Evolutionary conservation across 192 early-diverging fungal genomes (phyloP).

Genomic region (Cladochytrium replicatum): DNA sequence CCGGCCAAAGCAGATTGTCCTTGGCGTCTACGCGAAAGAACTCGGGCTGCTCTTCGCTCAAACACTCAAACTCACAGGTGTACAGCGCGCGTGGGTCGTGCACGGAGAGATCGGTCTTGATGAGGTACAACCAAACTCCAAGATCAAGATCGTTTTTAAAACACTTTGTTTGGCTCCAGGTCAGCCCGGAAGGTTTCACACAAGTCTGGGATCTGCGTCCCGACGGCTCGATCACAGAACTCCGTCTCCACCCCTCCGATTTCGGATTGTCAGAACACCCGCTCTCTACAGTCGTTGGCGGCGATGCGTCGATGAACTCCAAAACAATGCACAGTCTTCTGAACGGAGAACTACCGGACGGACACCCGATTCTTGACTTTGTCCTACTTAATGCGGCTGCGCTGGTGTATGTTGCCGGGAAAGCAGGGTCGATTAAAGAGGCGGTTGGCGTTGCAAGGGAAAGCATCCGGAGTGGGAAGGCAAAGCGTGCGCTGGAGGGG

Average conservation of each 20-base stretch:
- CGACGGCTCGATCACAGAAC: constrained; percentile 48
- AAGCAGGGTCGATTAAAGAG: constrained; percentile 56
- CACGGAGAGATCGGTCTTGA: constrained; percentile 85
- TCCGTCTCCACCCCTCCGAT: constrained; percentile 66
- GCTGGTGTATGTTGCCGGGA: constrained; percentile 69
- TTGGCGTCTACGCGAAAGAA: constrained; percentile 78
- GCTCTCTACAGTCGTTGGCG: constrained; percentile 59
- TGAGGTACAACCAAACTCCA: no score
- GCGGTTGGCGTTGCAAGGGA: constrained; percentile 67
- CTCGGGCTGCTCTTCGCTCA: constrained; percentile 77
- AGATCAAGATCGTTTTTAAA: no score
- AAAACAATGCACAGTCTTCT: constrained; percentile 58
- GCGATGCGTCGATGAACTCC: constrained; percentile 66
- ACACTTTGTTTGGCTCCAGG: constrained; percentile 36
- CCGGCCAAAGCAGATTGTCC: constrained; percentile 63
- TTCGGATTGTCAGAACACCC: constrained; percentile 75
- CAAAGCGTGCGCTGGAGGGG: constrained; percentile 47
- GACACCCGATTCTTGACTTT: constrained; percentile 77
- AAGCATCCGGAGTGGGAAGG: constrained; percentile 63
- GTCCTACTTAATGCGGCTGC: constrained; percentile 89
- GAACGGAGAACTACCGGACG: constrained; percentile 47
- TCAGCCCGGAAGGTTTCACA: constrained; percentile 79
- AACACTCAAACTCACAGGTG: constrained; percentile 67
- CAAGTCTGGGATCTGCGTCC: constrained; percentile 75
- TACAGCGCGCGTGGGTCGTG: constrained; percentile 79